Percentiles rank a stretch among this genome's conserved stretches.
Conservation (phyloP, 2,329 filamentous ascomycete species). For the Celoporthe dispersa region DNA sequence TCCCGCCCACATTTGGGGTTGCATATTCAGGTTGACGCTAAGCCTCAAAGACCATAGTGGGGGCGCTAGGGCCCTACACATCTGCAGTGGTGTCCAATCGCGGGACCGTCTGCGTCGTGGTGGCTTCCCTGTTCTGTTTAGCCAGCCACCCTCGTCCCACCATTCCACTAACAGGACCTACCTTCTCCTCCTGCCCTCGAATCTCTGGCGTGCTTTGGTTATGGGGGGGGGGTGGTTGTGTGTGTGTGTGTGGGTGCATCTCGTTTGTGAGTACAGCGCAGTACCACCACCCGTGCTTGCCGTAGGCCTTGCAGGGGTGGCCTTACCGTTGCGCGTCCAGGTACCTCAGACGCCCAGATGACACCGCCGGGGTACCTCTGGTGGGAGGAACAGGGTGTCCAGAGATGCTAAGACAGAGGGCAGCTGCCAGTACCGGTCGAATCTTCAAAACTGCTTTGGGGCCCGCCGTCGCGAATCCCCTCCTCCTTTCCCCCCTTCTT, state of each 20-base stretch:
- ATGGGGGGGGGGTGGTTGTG: too few relatives aligned
- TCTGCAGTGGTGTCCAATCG: background rate
- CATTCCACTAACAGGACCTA: conserved; percentile 1
- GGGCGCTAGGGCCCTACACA: background rate
- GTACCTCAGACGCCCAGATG: background rate
- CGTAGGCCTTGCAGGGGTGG: background rate
- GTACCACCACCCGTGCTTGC: conserved; percentile 2
- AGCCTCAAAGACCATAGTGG: background rate
- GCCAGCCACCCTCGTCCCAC: conserved; percentile 4
- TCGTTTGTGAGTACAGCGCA: background rate
- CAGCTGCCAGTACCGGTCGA: conserved; percentile 15
- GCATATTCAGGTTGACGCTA: background rate
- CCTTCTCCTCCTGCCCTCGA: background rate
- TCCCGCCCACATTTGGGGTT: background rate
- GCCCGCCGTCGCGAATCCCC: conserved; percentile 36
- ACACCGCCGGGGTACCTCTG: conserved; percentile 2
- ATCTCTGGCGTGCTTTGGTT: background rate
- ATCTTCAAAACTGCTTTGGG: conserved; percentile 42
- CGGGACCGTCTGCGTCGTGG: background rate
- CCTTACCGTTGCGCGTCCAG: background rate
- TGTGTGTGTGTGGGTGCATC: background rate
- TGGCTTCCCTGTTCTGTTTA: conserved; percentile 16
- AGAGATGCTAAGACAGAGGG: background rate
- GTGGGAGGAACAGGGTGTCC: background rate
- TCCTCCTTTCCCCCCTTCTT: conserved; percentile 42